A percentile compares a stretch with the other conserved stretches of the same genome.
Conservation (phyloP, 139 green algal genomes). For the Prasinococcaceae sp. region DNA sequence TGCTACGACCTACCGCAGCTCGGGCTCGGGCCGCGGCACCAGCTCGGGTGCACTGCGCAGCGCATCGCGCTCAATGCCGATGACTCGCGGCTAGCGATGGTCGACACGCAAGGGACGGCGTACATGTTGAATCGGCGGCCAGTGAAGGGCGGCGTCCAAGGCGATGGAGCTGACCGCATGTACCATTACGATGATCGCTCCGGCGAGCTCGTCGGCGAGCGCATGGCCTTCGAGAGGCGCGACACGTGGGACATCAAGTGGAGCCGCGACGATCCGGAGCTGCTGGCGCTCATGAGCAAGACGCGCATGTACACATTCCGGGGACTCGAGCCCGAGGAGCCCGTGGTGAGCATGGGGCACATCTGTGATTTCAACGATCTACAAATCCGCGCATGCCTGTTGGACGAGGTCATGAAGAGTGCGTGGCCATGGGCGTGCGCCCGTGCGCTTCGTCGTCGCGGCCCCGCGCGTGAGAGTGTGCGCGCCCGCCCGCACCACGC, state of each 20-base stretch:
- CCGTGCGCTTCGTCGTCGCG: too few species aligned
- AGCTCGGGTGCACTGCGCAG: conserved; percentile 38
- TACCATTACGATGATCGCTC: neutral
- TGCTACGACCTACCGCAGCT: conserved; percentile 34
- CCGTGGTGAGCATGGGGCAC: conserved; percentile 38
- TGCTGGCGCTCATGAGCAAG: conserved; percentile 74
- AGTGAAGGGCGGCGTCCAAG: neutral
- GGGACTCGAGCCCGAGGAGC: conserved; percentile 58
- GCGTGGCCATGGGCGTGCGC: too few species aligned
- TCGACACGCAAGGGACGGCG: neutral
- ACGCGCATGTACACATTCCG: conserved; percentile 60
- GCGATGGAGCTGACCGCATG: neutral
- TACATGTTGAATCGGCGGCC: neutral
- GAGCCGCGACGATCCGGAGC: conserved; percentile 54
- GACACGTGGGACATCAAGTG: conserved; percentile 64
- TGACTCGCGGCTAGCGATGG: neutral
- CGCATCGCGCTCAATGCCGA: conserved; percentile 6
- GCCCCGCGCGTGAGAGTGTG: too few species aligned
- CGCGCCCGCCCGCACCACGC: too few species aligned
- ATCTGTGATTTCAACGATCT: conserved; percentile 57
- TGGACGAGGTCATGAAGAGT: conserved; percentile 55
- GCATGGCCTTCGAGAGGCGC: conserved; percentile 13
- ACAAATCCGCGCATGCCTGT: conserved; percentile 31
- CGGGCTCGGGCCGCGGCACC: conserved; percentile 29
- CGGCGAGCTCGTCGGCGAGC: neutral